Base-by-base conservation (phyloP, 1,284 basidiomycete genomes). In the Hemileia vastatrix region DNA sequence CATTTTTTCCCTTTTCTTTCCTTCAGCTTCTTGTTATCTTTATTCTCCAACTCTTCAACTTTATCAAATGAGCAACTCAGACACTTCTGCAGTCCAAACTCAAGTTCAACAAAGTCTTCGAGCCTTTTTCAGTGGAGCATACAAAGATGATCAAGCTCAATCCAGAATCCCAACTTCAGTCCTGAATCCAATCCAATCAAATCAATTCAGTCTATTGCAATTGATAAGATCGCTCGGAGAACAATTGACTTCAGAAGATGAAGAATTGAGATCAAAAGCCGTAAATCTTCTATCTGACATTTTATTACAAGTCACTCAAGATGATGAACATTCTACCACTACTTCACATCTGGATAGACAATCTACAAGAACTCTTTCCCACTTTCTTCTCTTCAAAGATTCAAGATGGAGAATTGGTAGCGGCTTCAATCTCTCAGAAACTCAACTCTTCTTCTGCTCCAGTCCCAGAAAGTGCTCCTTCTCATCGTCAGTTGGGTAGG, bases 151-250 rank as follows among this genome's bases (percentile, higher is more conserved):
- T n/a, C n/a, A n/a, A n/a, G n/a, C n/a, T n/a, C n/a, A n/a, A n/a
- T n/a, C n/a, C n/a, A n/a, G n/a, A n/a, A n/a, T n/a, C n/a, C n/a
- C n/a, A n/a, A n/a, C n/a, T n/a, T n/a, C n/a, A n/a, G n/a, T n/a
- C n/a, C n/a, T n/a, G n/a, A n/a, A n/a, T n/a, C n/a, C n/a, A n/a
- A n/a, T n/a, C n/a, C n/a, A n/a, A n/a, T n/a, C n/a, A n/a, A n/a
- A n/a, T n/a, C n/a, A n/a, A n/a, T n/a, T n/a, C n/a, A n/a, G n/a
- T n/a, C 78, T 96, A 4, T 79, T 95, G 2, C 81, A 85, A 63
- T 78, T 97, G n/a, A 90, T 97, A 13, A 89, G 88, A 71, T 84
- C 84, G 19, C 81, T 95, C 0, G 90, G 89, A 33, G 86, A 88
- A 68, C 90, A 87, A 71, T 80, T 98, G 27, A 93, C 88, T 0